Percentiles rank a stretch among this genome's conserved stretches.
Conservation (phyloP, 257 asterid species). For the Nicotiana benthamiana region DNA sequence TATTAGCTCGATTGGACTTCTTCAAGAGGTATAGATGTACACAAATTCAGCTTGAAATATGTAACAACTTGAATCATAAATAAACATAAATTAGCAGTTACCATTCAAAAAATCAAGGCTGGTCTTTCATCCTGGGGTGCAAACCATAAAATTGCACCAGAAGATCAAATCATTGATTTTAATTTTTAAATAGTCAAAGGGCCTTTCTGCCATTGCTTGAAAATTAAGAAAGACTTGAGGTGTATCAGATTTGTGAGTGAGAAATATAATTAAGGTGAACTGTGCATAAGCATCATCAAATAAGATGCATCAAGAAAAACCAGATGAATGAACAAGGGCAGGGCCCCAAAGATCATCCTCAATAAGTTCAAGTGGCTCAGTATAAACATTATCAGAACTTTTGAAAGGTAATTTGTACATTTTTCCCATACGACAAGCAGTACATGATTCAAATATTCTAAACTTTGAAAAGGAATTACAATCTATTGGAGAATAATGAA, state of each 20-base stretch:
- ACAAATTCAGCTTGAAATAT: too few species aligned
- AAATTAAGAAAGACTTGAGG: neutral
- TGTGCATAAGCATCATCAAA: neutral
- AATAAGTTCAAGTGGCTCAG: neutral
- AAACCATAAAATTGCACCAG: too few species aligned
- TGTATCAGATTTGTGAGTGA: neutral
- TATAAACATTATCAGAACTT: neutral
- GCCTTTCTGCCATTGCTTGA: neutral
- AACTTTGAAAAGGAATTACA: neutral
- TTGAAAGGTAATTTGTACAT: neutral
- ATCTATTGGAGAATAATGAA: neutral
- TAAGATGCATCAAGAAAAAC: neutral
- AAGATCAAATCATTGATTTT: too few species aligned
- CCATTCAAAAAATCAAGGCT: too few species aligned
- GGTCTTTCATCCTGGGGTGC: too few species aligned
- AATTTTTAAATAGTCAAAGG: too few species aligned
- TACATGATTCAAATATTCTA: neutral
- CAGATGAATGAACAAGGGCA: neutral
- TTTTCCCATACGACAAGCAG: neutral
- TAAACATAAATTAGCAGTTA: too few species aligned
- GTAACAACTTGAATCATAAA: too few species aligned
- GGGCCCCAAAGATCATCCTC: slow-evolving; percentile 3
- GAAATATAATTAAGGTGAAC: neutral
- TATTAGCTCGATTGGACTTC: too few species aligned
- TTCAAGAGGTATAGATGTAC: too few species aligned